These are phyloP conservation scores for Paecilomyces formosus DNA, from an alignment of 2,329 filamentous ascomycete species.

Conservation along the genomic window DNA sequence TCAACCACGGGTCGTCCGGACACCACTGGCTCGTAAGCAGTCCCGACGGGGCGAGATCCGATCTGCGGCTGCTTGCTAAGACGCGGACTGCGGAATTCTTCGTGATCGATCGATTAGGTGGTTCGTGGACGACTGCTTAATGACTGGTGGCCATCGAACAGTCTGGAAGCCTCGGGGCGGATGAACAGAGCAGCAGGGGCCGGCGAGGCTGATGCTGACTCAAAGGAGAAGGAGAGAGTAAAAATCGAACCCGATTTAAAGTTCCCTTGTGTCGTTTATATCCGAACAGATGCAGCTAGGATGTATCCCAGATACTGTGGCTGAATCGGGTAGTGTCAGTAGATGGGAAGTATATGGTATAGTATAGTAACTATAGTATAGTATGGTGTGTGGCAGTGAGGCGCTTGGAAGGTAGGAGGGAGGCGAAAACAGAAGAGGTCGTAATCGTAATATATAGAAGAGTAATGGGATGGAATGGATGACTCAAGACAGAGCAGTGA, in stretches of 20 bases:
- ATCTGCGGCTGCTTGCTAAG: background rate
- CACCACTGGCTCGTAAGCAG: background rate
- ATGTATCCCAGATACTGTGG: background rate
- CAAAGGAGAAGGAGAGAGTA: background rate
- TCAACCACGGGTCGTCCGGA: background rate
- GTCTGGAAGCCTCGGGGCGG: background rate
- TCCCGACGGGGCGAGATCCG: background rate
- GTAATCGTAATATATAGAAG: background rate
- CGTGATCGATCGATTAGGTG: background rate
- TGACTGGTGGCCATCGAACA: background rate
- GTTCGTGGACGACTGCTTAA: background rate
- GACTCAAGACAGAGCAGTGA: too few species aligned
- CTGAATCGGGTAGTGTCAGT: background rate
- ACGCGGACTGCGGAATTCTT: background rate
- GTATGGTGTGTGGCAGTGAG: too few species aligned
- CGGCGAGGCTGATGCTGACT: background rate
- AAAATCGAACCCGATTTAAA: background rate
- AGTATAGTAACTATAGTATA: too few species aligned
- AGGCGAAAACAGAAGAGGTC: background rate
- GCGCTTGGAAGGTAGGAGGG: background rate
- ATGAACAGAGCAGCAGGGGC: background rate
- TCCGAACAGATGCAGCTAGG: background rate
- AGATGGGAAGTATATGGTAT: background rate
- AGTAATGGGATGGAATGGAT: background rate
- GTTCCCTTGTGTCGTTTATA: background rate